Conservation (phyloP, 129 eudicot genomes). For the Chrysanthemum seticuspe region DNA sequence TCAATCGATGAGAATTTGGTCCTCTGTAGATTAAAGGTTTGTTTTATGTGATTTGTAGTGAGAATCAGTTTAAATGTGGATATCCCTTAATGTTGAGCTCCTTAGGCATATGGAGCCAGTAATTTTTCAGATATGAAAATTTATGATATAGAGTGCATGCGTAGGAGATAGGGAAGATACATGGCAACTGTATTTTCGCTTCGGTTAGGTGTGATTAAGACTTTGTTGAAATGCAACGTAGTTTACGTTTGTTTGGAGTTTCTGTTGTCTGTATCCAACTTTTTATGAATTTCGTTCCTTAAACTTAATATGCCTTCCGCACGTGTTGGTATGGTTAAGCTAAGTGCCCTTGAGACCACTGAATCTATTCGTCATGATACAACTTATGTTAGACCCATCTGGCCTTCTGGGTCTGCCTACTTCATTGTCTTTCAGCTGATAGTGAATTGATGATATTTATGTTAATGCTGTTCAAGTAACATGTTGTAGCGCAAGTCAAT, state of each 20-base stretch:
- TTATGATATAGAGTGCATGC: neutral
- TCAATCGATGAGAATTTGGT: neutral
- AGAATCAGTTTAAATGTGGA: neutral
- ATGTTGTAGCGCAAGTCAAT: neutral
- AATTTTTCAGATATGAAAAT: neutral
- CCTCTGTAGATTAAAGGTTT: slow-evolving; percentile 1
- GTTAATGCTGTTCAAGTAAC: neutral
- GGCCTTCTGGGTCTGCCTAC: neutral
- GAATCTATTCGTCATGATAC: neutral
- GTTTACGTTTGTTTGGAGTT: slow-evolving; percentile 1
- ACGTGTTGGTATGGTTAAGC: neutral
- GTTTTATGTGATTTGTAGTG: slow-evolving; percentile 1
- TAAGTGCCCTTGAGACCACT: neutral
- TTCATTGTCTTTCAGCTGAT: neutral
- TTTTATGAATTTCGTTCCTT: neutral
- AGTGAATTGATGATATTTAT: neutral
- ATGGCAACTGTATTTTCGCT: neutral
- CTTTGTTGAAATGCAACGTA: neutral
- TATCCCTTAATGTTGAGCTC: neutral
- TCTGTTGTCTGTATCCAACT: neutral
- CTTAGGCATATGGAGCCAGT: neutral
- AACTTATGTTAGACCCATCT: neutral
- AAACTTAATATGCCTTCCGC: neutral
- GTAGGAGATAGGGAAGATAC: neutral
- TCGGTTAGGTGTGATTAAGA: neutral